Evolutionary conservation across 2,329 filamentous ascomycete genomes (phyloP).

Genomic region (Hymenoscyphus repandus): DNA sequence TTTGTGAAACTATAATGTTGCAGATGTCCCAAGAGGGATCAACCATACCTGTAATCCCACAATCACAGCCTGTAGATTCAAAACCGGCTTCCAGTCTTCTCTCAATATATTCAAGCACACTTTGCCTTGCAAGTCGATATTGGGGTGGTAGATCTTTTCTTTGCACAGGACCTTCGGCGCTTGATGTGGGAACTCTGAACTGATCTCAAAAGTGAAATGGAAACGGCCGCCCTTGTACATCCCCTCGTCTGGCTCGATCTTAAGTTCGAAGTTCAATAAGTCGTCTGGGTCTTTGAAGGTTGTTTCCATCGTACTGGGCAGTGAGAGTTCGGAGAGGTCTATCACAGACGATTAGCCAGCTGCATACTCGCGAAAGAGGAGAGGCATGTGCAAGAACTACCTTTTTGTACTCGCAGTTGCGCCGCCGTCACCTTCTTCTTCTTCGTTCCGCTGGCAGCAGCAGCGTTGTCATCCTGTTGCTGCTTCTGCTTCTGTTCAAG

Average conservation of each 20-base stretch:
- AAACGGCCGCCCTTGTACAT: conserved; percentile 86
- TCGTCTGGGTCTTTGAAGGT: conserved; percentile 79
- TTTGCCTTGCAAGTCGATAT: conserved; percentile 96
- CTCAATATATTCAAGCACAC: conserved; percentile 95
- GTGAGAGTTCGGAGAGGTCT: conserved; percentile 78
- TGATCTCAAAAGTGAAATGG: conserved; percentile 86
- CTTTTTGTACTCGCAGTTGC: conserved; percentile 92
- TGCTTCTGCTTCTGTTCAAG: conserved; percentile 80
- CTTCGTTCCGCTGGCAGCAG: conserved; percentile 66
- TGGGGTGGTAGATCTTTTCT: conserved; percentile 98
- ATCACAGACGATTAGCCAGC: neutral
- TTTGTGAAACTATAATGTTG: neutral
- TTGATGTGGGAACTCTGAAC: conserved; percentile 93
- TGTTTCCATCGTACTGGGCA: conserved; percentile 75
- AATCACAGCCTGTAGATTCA: conserved; percentile 95
- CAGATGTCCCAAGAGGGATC: no score
- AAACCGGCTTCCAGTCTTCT: conserved; percentile 98
- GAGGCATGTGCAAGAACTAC: conserved; percentile 41
- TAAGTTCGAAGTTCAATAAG: conserved; percentile 78
- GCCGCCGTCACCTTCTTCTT: conserved; percentile 99
- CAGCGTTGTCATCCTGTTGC: conserved; percentile 85
- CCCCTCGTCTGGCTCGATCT: conserved; percentile 79
- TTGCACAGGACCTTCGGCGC: conserved; percentile 95
- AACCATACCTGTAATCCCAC: conserved; percentile 75
- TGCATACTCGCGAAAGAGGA: neutral